Evolutionary conservation across 148 eudicot species (phyloP), one percentile per base, ranked within the genome.

Genomic region (Drosera capensis): DNA sequence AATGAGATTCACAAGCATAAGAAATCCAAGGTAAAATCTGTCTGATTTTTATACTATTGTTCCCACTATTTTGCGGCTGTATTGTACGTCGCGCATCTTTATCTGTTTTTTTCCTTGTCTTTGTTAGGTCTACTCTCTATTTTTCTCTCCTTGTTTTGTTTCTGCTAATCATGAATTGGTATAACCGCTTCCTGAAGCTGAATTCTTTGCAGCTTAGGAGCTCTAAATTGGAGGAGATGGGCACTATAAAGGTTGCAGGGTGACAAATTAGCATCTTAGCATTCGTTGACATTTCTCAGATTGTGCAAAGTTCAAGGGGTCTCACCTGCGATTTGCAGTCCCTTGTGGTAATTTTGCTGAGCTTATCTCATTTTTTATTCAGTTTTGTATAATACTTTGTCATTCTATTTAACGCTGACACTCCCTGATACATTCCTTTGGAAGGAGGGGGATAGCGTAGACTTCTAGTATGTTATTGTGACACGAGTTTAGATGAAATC

Each of bases 171-270:
- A n/a, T n/a, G 9, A 18, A 17, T 13, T 26, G n/a, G 34, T 43
- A 28, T 7, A 26, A 34, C 40, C 43, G 24, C 28, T 44, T 44
- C 23, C 23, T 45, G 15, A 49, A 28, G 29, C 57, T 9, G 40
- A 40, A 43, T 24, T 25, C 24, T 41, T 63, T 59, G 64, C 93
- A 90, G 99, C 93, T 78, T 55, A 90, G 70, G 68, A 85, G 83
- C 67, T 71, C 93, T 55, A 90, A 74, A 75, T 67, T 78, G 25
- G 97, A 80, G 48, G 94, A 90, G 65, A 64, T 78, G 61, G 82
- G 93, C 59, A 76, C 71, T 58, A 73, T 90, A 57, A 85, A 60
- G 71, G 87, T 90, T 67, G 87, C 87, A 40, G 78, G 79, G 48
- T 79, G 69, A 79, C 25, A 53, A 56, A 53, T 55, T 43, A 40